Evolutionary conservation across 306 rosid genomes (phyloP).

Genomic region (Astragalus glycyphyllos): DNA sequence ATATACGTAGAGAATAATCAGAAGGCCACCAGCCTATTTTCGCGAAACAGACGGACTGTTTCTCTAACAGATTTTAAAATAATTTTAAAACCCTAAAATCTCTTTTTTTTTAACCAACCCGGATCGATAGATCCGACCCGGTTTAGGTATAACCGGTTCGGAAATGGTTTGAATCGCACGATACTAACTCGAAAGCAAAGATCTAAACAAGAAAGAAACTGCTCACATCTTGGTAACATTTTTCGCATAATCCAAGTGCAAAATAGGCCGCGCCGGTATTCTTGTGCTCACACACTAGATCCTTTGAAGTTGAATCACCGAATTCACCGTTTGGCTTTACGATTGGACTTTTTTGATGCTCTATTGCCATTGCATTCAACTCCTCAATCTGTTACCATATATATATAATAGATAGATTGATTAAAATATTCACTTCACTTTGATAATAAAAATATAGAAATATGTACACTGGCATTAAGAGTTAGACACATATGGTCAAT

Average conservation of each 20-base stretch:
- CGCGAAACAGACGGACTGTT: too few species aligned
- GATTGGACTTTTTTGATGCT: slow-evolving; percentile 42
- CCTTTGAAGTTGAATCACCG: slow-evolving; percentile 35
- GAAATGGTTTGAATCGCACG: too few species aligned
- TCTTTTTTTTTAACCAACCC: too few species aligned
- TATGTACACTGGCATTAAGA: background rate
- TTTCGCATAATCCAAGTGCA: slow-evolving; percentile 82
- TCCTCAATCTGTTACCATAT: slow-evolving; percentile 58
- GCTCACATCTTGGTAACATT: slow-evolving; percentile 78
- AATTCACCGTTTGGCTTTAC: slow-evolving; percentile 41
- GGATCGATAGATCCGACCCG: too few species aligned
- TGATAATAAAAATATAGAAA: background rate
- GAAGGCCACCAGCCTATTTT: too few species aligned
- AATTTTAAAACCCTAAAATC: too few species aligned
- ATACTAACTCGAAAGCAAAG: too few species aligned
- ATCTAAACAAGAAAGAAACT: slow-evolving; percentile 14
- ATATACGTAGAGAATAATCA: too few species aligned
- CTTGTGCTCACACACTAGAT: slow-evolving; percentile 43
- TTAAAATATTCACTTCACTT: slow-evolving; percentile 41
- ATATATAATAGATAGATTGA: background rate
- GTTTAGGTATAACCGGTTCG: too few species aligned
- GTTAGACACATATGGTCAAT: slow-evolving; percentile 71
- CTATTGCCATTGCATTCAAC: slow-evolving; percentile 58
- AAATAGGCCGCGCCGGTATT: slow-evolving; percentile 49
- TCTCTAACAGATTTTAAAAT: too few species aligned